Base-by-base conservation (phyloP, 2,329 filamentous ascomycete species). In the Apiospora phragmitis region DNA sequence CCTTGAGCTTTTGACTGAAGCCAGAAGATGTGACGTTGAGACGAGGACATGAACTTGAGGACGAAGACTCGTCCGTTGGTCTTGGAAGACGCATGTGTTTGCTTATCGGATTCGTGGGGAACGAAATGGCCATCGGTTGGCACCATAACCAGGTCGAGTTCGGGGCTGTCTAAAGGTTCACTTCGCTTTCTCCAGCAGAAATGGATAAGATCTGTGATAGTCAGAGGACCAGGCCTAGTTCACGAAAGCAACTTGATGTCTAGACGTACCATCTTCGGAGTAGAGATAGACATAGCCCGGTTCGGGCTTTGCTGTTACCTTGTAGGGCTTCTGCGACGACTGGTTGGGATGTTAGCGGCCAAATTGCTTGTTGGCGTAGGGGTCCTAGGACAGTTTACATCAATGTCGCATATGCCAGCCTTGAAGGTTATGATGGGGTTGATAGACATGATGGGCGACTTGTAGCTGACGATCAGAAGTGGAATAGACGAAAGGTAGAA, bases 111-210 rank as follows among this genome's bases (percentile, higher is more conserved):
- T 74, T 93, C 89, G 83, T 97, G 96, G 9, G 95, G 94, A 16
- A 91, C 86, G 83, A 99, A 99, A 77, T 90, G 91, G 76, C 93
- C 94, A 81, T 99, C 97, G 69, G 89, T 88, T 29, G 96, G 95
- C 68, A 99, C 91, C 93, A 98, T 98, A 77, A 98, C 90, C 47
- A 99, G 89, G 80, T 99, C 95, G 73, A 97, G 84, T 72, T 96
- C 92, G 71, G 95, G 92, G 71, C 93, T 84, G 73, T 92, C 89
- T 75, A 94, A 83, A 29, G 91, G 85, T 71, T 90, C 89, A 75
- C 86, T 88, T 75, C 96, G 92, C 77, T 93, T 91, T 75, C 95
- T 92, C 97, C 97, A 99, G 89, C 95, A 98, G 85, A 99, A 97
- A 85, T 98, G 95, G 72, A 97, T 88, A 72, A 99, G 89, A 68